Percentiles rank a stretch among this genome's conserved stretches.
These are phyloP conservation scores for Leccinum longicurvipes DNA, from an alignment of 768 basidiomycete genomes.

Conservation along the genomic window DNA sequence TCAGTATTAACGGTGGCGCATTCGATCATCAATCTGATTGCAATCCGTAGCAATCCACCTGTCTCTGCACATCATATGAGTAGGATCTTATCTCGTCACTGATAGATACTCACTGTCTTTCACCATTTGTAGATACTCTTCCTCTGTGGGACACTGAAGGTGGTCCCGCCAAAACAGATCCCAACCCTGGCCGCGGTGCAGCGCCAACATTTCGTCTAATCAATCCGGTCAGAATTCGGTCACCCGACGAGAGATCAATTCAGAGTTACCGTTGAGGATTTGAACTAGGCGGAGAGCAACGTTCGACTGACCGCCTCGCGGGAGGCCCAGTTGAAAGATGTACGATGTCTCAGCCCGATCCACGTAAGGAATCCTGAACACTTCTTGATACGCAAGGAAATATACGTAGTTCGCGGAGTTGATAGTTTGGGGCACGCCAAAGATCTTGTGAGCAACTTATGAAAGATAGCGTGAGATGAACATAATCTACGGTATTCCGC, in stretches of 20 bases:
- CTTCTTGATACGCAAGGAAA: constrained; percentile 87
- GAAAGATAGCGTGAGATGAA: neutral
- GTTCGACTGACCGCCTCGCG: neutral
- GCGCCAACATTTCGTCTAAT: constrained; percentile 66
- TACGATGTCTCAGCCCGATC: constrained; percentile 19
- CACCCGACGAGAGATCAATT: constrained; percentile 4
- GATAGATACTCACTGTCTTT: constrained; percentile 68
- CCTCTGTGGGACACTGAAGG: constrained; percentile 86
- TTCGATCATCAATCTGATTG: constrained; percentile 95
- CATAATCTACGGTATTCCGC: neutral
- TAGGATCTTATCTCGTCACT: neutral
- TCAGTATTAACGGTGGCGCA: constrained; percentile 59
- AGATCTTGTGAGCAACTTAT: constrained; percentile 95
- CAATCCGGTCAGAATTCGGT: neutral
- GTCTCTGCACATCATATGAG: constrained; percentile 61
- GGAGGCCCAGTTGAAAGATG: constrained; percentile 35
- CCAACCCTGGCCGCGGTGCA: constrained; percentile 92
- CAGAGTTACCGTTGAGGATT: constrained; percentile 63
- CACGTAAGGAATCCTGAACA: constrained; percentile 40
- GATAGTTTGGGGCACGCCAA: constrained; percentile 93
- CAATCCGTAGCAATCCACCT: constrained; percentile 86
- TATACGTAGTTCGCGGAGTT: constrained; percentile 97
- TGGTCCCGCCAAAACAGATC: constrained; percentile 94
- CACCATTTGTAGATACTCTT: constrained; percentile 94
- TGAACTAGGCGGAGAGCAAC: constrained; percentile 53